These are phyloP conservation scores for Microdochium trichocladiopsis DNA, from an alignment of 2,329 filamentous ascomycete genomes.

Conservation along the genomic window DNA sequence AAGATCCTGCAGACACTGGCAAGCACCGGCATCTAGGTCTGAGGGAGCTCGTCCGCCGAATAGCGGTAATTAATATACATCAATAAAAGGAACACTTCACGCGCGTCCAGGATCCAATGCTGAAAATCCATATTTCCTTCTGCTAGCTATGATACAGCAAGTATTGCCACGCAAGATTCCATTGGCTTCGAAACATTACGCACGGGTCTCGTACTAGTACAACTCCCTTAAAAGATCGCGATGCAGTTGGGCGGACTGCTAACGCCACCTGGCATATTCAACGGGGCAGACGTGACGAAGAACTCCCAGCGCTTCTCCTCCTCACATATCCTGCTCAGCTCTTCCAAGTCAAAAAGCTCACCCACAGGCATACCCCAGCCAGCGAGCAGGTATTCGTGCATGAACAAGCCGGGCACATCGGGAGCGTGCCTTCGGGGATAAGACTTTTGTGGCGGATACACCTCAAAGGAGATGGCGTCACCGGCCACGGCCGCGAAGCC, in stretches of 20 bases:
- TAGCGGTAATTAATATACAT: no score
- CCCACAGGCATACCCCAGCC: slow-evolving; percentile 12
- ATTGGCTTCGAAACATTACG: no score
- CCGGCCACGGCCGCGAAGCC: slow-evolving; percentile 39
- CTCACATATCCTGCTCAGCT: slow-evolving; percentile 26
- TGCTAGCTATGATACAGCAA: no score
- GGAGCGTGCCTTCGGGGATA: no score
- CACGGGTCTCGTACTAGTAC: no score
- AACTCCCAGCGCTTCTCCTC: slow-evolving; percentile 26
- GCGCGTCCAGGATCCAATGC: no score
- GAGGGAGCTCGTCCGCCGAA: no score
- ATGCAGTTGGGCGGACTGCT: slow-evolving; percentile 9
- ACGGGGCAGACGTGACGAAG: slow-evolving; percentile 27
- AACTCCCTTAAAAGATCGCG: slow-evolving; percentile 10
- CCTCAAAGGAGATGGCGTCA: slow-evolving; percentile 34
- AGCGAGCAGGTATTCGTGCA: slow-evolving; percentile 8
- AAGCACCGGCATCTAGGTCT: no score
- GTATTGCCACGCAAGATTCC: no score
- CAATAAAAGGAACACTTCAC: no score
- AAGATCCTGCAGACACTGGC: no score
- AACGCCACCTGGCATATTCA: slow-evolving; percentile 10
- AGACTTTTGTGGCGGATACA: slow-evolving; percentile 6
- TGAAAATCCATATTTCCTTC: no score
- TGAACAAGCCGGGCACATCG: slow-evolving; percentile 1
- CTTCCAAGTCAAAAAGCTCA: slow-evolving; percentile 36